Conservation (phyloP, 2,329 filamentous ascomycete species). For the Parasarocladium wereldwijsianum region DNA sequence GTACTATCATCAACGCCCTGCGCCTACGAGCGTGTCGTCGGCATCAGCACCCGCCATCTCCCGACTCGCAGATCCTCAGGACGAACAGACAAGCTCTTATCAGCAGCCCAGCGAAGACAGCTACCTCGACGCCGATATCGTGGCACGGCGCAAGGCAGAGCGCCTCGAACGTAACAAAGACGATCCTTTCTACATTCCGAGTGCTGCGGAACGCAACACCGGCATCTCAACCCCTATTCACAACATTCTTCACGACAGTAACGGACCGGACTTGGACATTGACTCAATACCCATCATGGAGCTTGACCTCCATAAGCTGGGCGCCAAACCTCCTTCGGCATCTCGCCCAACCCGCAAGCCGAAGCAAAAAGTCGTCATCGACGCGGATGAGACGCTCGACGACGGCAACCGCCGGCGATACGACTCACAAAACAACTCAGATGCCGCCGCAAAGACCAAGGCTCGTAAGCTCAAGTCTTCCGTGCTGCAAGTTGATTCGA, state of each 20-base stretch:
- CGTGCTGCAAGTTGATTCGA: conserved; percentile 77
- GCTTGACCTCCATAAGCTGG: conserved; percentile 54
- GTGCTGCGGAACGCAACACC: conserved; percentile 18
- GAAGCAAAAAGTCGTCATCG: conserved; percentile 50
- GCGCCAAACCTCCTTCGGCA: conserved; percentile 14
- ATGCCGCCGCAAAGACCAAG: conserved; percentile 32
- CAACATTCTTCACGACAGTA: conserved; percentile 56
- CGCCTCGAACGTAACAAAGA: conserved; percentile 72
- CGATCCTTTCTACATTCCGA: conserved; percentile 83
- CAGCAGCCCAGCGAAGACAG: conserved; percentile 47
- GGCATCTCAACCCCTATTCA: conserved; percentile 64
- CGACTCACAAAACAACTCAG: conserved; percentile 38
- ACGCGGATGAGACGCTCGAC: conserved; percentile 58
- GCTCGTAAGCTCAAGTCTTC: conserved; percentile 39
- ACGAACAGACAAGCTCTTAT: conserved; percentile 37
- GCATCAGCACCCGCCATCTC: conserved; percentile 34
- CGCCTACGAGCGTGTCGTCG: conserved; percentile 35
- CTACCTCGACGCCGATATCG: conserved; percentile 57
- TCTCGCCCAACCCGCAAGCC: conserved; percentile 24
- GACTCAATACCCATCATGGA: conserved; percentile 95
- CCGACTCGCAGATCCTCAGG: conserved; percentile 34
- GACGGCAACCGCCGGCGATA: conserved; percentile 32
- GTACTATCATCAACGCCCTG: conserved; percentile 46
- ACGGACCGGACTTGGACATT: conserved; percentile 71
- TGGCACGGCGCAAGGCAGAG: conserved; percentile 61